Evolutionary conservation across 23 red algal species (phyloP), one percentile per base, ranked within the genome.

Genomic region (Chondrus crispus): DNA sequence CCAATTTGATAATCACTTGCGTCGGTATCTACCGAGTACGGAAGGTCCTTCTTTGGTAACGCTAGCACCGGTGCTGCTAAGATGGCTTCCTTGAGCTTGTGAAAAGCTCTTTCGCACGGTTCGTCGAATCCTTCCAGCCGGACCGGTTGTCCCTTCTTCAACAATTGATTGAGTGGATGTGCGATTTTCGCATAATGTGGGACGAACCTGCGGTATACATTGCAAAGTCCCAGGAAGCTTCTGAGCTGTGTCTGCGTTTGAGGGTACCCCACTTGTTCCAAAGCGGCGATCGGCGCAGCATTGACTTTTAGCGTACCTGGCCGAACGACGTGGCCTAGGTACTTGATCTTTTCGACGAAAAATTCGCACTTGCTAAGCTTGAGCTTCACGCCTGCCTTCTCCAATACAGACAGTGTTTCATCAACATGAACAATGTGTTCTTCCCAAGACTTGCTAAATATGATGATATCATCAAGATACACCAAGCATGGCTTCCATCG

Each of bases 281-380:
- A 62, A 20, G 74, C 62, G 24, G 64, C 54, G 41, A 53, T 5
- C 2, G 14, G 57, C 64, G 74, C 87, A 33, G 53, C 8, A 30
- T 78, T 46, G 71, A 91, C 69, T 54, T 52, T 49, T 32, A 91
- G 38, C 74, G 49, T 70, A 54, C 73, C 87, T 51, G 74, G 72
- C 24, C 46, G 49, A 60, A 91, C 81, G 28, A 91, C 29, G 55
- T 91, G 87, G 1, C 87, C 87, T 2, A 91, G 87, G 69, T 91
- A 70, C 41, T 53, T 62, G 3, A 75, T 7, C 2, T 7, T 76
- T 7, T 52, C 38, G 2, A 47, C 39, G 66, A 76, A 88, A 29
- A 88, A 74, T 46, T 75, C 37, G 36, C 84, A 88, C 68, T 88
- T 88, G 44, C 49, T 75, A 29, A 88, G 36, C 87, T 91, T 91